Base-by-base conservation (phyloP, 768 basidiomycete species). In the Exidia glandulosa region DNA sequence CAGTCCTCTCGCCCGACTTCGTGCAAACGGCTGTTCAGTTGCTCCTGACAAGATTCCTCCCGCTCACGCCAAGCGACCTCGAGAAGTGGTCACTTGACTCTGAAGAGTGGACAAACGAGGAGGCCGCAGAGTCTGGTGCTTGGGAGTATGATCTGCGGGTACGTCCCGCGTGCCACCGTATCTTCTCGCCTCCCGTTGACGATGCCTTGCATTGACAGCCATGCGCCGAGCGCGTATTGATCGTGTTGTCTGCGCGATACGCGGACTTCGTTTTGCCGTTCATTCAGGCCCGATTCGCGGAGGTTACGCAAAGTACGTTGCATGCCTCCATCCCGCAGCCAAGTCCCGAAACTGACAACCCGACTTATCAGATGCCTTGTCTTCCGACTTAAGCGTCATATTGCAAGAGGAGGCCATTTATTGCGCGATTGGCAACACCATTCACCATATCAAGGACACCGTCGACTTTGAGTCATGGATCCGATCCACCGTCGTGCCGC, bases 61-160 rank as follows among this genome's bases (percentile, higher is more conserved):
- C 90, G 13, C 75, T 99, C 50, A 87, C 87, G 58, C 79, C 87
- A 4, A 73, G 79, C 1, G 95, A 97, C 70, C 77, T 97, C 10
- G 83, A 91, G 63, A 80, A 79, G 3, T 93, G 94, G 90, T 78
- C 86, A 73, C 78, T 80, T 16, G 91, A 94, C 68, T 93, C 94
- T 0, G 95, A 99, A 75, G 90, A 94, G 66, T 99, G 93, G 91
- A 81, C 95, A 12, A 90, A 91, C 61, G 72, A 83, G 10, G 93
- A 97, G 71, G 91, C 92, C 61, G 86, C 85, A 63, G 92, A 93
- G 63, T 88, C 84, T 47, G 93, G 94, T 37, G 84, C 89, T 60
- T 97, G 94, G 94, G 87, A 94, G 66, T 97, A 81, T 66, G 92
- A 95, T 66, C 82, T 96, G 61, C 80, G 95, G 63, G 94, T 95